Base-by-base conservation (phyloP, 2,329 filamentous ascomycete species). In the Macroventuria anomochaeta region DNA sequence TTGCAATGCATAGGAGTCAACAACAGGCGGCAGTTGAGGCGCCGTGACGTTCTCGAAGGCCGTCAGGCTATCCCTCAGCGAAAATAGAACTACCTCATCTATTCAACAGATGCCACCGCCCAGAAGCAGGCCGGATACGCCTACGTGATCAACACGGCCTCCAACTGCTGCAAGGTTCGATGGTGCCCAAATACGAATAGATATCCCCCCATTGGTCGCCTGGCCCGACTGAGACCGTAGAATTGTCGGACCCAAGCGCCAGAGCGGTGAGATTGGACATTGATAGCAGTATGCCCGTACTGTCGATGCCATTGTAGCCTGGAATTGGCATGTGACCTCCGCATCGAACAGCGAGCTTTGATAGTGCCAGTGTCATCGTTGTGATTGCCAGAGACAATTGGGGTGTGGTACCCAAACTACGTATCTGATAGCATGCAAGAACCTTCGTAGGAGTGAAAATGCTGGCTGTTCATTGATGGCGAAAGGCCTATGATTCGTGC, bases 201-300 rank as follows among this genome's bases (percentile, higher is more conserved):
- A 73, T 69, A 31, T 71, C 61, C 7, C 59, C 59, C 70, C 71
- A 73, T 36, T 61, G 53, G 8, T 65, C 59, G 1, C 71, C 71
- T 13, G 71, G 59, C 1, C 70, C 70, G 12, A 73, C 58, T 3
- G 53, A 60, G 7, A 71, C 55, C 2, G 42, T 52, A 1, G 60
- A 47, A 37, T 64, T 61, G 56, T 71, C 68, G 1, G 59, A 33
- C 3, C 63, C 66, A 7, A 67, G 60, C 8, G 51, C 53, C 13
- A 70, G 42, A 7, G 59, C 51, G 13, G 57, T 59, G 10, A 73
- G 46, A 15, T 65, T 65, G 6, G 61, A 56, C 1, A 31, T 47
- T 1, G 61, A 60, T 0, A 69, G 25, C 10, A 65, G 42, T 2
- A 68, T 53, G 2, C 65, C 67, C 2, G 55, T 53, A 7, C 10